Evolutionary conservation across 225 moss, liverwort and hornwort genomes (phyloP).

Genomic region (Pseudoscleropodium purum): DNA sequence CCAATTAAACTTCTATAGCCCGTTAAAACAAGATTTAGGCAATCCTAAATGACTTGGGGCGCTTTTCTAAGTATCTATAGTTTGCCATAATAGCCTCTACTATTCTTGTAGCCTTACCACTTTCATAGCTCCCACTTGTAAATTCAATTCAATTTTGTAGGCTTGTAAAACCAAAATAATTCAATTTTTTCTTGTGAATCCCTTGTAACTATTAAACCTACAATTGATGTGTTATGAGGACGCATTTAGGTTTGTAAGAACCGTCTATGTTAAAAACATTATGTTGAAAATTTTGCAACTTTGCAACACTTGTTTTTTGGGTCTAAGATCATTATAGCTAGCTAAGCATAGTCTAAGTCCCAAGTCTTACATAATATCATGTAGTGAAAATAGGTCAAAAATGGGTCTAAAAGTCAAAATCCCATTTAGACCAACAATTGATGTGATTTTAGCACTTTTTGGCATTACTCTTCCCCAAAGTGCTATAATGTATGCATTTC

Average conservation of each 20-base stretch:
- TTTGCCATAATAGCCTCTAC: too few species aligned
- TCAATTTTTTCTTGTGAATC: neutral
- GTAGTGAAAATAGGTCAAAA: neutral
- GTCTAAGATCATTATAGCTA: too few species aligned
- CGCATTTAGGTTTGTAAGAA: neutral
- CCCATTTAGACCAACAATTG: neutral
- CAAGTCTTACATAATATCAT: neutral
- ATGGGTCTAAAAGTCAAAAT: neutral
- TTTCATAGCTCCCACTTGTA: neutral
- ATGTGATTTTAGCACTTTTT: too few species aligned
- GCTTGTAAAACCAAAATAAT: neutral
- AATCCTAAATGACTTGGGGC: accelerated
- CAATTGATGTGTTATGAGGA: accelerated
- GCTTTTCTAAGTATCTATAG: accelerated
- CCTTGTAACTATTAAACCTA: neutral
- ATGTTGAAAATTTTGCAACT: neutral
- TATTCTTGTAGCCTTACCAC: neutral
- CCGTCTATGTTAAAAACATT: neutral
- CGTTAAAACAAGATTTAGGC: neutral
- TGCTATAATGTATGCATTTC: neutral
- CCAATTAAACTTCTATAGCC: neutral
- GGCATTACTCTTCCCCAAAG: neutral
- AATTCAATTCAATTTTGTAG: neutral
- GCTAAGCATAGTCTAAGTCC: neutral
- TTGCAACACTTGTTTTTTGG: neutral